Conservation (phyloP, 768 basidiomycete genomes). For the Gloeophyllum trabeum region DNA sequence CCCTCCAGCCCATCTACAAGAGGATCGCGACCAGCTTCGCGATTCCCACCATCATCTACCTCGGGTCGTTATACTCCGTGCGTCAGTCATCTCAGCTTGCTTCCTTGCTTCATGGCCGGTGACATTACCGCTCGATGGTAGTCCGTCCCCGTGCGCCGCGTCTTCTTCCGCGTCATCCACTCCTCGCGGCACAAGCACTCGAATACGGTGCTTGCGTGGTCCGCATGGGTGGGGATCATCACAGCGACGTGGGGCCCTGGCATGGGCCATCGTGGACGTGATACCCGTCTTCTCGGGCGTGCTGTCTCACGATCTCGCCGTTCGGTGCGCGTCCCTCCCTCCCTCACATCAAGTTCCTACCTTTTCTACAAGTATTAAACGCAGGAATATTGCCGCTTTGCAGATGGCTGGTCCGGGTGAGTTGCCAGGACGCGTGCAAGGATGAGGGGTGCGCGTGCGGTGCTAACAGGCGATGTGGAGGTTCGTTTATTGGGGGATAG, state of each 20-base stretch:
- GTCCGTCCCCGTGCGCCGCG: slow-evolving; percentile 30
- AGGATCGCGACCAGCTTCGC: slow-evolving; percentile 34
- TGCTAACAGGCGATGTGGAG: too few species aligned
- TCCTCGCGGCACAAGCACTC: slow-evolving; percentile 23
- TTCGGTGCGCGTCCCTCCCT: slow-evolving; percentile 18
- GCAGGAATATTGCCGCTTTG: background rate
- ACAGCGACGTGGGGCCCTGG: slow-evolving; percentile 13
- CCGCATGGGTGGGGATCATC: slow-evolving; percentile 14
- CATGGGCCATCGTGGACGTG: slow-evolving; percentile 17
- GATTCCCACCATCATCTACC: slow-evolving; percentile 32
- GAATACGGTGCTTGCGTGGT: slow-evolving; percentile 15
- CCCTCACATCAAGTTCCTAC: background rate
- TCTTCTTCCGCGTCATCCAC: slow-evolving; percentile 31
- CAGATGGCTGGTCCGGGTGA: slow-evolving; percentile 24
- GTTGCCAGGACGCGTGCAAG: too few species aligned
- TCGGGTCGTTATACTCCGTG: slow-evolving; percentile 32
- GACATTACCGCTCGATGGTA: slow-evolving; percentile 4
- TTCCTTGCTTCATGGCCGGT: background rate
- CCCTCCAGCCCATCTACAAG: slow-evolving; percentile 22
- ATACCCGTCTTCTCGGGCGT: slow-evolving; percentile 25
- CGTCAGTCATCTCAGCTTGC: slow-evolving; percentile 4
- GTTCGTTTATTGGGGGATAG: slow-evolving; percentile 34
- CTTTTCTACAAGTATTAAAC: too few species aligned
- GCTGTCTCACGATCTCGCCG: slow-evolving; percentile 29
- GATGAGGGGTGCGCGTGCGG: too few species aligned